A percentile compares a stretch with the other conserved stretches of the same genome.
Evolutionary conservation across 495 filamentous ascomycete genomes (phyloP).

Genomic region (Zalerion maritima): DNA sequence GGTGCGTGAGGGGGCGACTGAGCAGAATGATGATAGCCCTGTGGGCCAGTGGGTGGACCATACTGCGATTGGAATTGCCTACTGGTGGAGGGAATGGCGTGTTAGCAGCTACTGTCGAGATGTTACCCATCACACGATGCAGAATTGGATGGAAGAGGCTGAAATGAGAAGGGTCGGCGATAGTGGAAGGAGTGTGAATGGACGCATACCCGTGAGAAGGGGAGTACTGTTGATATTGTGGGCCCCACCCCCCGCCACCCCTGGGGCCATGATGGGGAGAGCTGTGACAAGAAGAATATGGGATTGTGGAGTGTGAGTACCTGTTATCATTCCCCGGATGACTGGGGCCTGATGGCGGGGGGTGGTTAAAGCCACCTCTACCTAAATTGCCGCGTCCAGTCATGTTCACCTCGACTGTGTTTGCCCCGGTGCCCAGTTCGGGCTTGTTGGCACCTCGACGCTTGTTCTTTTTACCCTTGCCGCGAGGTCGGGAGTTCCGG

Average conservation of each 20-base stretch:
- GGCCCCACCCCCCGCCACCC: constrained; percentile 42
- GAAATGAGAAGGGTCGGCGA: constrained; percentile 1
- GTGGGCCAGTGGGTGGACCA: constrained; percentile 36
- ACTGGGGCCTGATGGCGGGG: constrained; percentile 16
- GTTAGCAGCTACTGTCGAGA: constrained; percentile 13
- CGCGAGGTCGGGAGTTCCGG: constrained; percentile 16
- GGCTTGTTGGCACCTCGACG: constrained; percentile 12
- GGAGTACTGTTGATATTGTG: constrained; percentile 38
- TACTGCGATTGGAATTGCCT: constrained; percentile 42
- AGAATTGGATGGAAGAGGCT: constrained; percentile 10
- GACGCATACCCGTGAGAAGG: constrained; percentile 46
- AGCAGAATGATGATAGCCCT: constrained; percentile 27
- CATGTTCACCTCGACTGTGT: constrained; percentile 33
- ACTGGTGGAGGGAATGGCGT: constrained; percentile 41
- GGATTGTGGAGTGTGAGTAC: constrained; percentile 37
- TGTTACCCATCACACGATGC: constrained; percentile 8
- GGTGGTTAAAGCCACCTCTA: constrained; percentile 23
- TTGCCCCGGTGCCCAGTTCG: constrained; percentile 28
- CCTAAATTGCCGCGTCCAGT: constrained; percentile 23
- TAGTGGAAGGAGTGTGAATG: constrained; percentile 3
- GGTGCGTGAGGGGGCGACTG: constrained; percentile 36
- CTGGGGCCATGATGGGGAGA: constrained; percentile 55
- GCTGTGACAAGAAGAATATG: constrained; percentile 46
- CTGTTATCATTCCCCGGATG: constrained; percentile 17
- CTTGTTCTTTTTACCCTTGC: constrained; percentile 20